Percentiles rank a stretch among this genome's conserved stretches.
Evolutionary conservation across 768 basidiomycete species (phyloP).

Genomic region (Lentinus brumalis): DNA sequence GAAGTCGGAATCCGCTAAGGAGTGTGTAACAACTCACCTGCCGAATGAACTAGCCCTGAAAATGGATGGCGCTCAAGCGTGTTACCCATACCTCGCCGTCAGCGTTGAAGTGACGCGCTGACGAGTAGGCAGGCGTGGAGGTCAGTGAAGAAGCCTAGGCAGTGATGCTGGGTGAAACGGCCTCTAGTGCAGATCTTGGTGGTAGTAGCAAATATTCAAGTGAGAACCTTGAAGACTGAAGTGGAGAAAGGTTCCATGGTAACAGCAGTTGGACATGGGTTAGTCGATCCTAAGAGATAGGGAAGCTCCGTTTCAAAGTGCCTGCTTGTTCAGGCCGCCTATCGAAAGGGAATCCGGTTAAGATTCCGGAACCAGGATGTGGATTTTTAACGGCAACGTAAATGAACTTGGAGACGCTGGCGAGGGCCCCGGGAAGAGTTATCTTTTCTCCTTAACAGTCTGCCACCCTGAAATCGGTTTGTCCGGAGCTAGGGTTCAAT

Average conservation of each 20-base stretch:
- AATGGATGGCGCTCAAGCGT: no score
- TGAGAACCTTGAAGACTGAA: no score
- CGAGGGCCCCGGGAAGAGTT: conserved; percentile 77
- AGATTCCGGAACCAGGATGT: conserved; percentile 78
- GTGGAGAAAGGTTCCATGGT: no score
- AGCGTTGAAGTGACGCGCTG: no score
- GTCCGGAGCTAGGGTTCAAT: conserved; percentile 74
- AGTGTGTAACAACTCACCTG: no score
- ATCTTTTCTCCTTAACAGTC: conserved; percentile 77
- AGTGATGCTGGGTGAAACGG: no score
- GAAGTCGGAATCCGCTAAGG: no score
- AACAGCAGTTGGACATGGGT: conserved; percentile 87
- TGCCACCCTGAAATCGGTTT: conserved; percentile 74
- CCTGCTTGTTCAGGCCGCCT: conserved; percentile 61
- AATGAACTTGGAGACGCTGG: conserved; percentile 63
- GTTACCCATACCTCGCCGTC: no score
- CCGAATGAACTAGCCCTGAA: no score
- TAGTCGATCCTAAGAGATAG: conserved; percentile 83
- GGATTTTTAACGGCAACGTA: conserved; percentile 70
- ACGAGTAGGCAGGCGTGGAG: conserved; percentile 83
- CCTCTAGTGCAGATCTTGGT: no score
- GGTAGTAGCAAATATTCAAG: no score
- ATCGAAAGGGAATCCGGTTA: conserved; percentile 81
- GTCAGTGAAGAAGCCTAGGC: no score
- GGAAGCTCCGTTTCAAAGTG: conserved; percentile 74